These are phyloP conservation scores for Dioszegia hungarica DNA, from an alignment of 768 basidiomycete species.

Conservation along the genomic window DNA sequence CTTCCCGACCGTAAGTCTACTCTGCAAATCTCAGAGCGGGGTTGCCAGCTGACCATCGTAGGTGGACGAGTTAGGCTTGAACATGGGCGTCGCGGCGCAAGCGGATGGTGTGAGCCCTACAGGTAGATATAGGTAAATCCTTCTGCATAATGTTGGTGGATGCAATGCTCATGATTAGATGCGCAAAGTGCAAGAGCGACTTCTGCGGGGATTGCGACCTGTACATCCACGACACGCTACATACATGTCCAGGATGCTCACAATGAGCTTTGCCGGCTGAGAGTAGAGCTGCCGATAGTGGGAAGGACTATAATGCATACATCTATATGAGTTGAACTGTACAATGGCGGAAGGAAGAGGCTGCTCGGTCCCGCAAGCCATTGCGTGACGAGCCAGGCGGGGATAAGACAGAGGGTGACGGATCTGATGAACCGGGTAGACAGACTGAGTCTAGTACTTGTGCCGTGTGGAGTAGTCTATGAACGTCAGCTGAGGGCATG, in stretches of 20 bases:
- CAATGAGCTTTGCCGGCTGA: too few species aligned
- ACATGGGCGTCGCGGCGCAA: constrained; percentile 28
- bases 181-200: constrained; percentile 75
- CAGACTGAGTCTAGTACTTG: constrained; percentile 69
- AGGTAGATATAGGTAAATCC: constrained; percentile 68
- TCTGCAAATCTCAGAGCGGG: constrained; percentile 14
- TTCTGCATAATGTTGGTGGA: neutral
- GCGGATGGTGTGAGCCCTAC: constrained; percentile 72
- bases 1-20: constrained; percentile 54
- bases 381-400: too few species aligned
- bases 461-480: constrained; percentile 78
- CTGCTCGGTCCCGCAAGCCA: too few species aligned
- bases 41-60: constrained; percentile 32
- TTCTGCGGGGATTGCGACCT: constrained; percentile 96
- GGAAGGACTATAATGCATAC: too few species aligned
- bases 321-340: too few species aligned
- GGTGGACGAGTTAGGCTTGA: constrained; percentile 20
- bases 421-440: too few species aligned
- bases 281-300: too few species aligned
- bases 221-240: constrained; percentile 90
- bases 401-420: too few species aligned
- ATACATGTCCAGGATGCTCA: constrained; percentile 72
- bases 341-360: too few species aligned
- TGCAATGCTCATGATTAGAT: constrained; percentile 17
- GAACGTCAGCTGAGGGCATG: neutral